Conservation (phyloP, 2,329 filamentous ascomycete genomes). For the Cylindrodendrum hubeiense region DNA sequence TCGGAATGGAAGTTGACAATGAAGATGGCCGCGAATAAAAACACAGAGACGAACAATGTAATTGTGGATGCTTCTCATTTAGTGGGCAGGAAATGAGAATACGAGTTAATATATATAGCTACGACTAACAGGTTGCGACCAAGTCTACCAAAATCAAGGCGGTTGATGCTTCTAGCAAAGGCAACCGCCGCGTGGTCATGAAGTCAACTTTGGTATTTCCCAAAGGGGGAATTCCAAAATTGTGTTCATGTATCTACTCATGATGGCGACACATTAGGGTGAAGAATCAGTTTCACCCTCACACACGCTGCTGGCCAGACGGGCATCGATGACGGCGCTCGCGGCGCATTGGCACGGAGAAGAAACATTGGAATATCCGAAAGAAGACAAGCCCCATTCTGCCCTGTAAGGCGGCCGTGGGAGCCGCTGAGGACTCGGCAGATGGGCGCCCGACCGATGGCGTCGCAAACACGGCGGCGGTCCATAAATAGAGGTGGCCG, state of each 20-base stretch:
- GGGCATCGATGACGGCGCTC: neutral
- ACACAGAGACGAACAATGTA: neutral
- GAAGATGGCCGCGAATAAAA: neutral
- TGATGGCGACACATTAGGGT: neutral
- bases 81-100: neutral
- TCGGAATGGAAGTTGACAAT: neutral
- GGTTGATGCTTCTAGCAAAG: neutral
- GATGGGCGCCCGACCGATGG: neutral
- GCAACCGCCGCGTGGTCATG: neutral
- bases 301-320: neutral
- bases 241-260: neutral
- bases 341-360: neutral
- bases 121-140: neutral
- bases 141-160: neutral
- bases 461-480: too few species aligned
- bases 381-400: neutral
- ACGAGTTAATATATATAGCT: neutral
- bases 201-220: slow-evolving; percentile 8
- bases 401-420: too few species aligned
- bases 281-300: neutral
- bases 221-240: slow-evolving; percentile 5
- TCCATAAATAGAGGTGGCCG: too few species aligned
- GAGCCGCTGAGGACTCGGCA: neutral
- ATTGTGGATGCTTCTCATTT: neutral
- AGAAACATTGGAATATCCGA: neutral